Evolutionary conservation across 495 filamentous ascomycete genomes (phyloP), one percentile per base, ranked within the genome.

Genomic region (Xylaria acuta): DNA sequence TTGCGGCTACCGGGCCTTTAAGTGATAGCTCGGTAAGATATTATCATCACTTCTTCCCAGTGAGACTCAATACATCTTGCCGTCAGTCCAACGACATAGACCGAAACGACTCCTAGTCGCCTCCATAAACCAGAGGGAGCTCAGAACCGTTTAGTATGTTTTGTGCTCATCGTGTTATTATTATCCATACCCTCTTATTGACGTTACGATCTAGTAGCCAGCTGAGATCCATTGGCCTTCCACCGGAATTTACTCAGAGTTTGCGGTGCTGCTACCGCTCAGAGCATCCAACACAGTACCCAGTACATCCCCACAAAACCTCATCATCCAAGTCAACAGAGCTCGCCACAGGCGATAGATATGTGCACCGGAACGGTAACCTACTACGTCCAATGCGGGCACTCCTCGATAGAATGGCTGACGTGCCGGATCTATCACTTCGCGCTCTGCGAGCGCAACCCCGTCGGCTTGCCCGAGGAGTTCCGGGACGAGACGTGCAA

Each of bases 401-500:
- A 59, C 12, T 59, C 56, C 16, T 30, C 56, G 2, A n/a, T 59
- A 34, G 56, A 36, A 3, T 59, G 56, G 56, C 56, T 8, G 30
- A 34, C 18, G 20, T 59, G 56, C 30, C 51, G 51, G 9, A 16
- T 54, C 51, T 16, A 54, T 8, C 51, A 3, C 22, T 54, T 27
- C 51, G 14, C 2, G 2, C 51, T 22, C 3, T 54, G 51, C 11
- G 11, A 2, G 8, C 27, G 32, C 16, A 6, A 59, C 56, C 56
- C 53, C 1, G 30, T 20, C 56, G 9, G 6, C 27, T 2, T 59
- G 56, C 27, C 27, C 16, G 56, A 59, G 27, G 56, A 34, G 30
- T 59, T 59, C 56, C 56, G 56, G 16, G 8, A 59, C 56, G 56
- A 59, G 27, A 36, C 56, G 30, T 59, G 56, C 30, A 36, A 9